phyloP scores from a whole-genome alignment of 306 rosid genomes.

The Ceratonia siliqua region DNA sequence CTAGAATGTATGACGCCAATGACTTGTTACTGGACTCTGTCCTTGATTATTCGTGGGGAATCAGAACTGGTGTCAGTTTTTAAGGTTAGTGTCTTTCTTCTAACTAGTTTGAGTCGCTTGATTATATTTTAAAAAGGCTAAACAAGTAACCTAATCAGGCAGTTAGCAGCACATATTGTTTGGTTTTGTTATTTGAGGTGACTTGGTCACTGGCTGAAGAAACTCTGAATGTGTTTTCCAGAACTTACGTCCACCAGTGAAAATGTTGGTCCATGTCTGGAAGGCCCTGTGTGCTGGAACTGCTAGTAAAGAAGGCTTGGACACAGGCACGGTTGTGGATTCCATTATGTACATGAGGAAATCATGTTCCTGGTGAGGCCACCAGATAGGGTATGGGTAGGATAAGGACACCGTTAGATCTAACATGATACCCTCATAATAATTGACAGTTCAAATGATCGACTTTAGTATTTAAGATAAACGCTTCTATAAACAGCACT shows the following conservation, averaged over 20 bases:
- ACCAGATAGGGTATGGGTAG: too few species aligned
- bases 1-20: constrained; percentile 85
- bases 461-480: too few species aligned
- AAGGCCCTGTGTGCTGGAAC: constrained; percentile 79
- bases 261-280: constrained; percentile 88
- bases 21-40: constrained; percentile 90
- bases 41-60: constrained; percentile 65
- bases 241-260: constrained; percentile 75
- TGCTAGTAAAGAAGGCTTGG: constrained; percentile 40
- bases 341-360: too few species aligned
- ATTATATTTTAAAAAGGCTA: too few species aligned
- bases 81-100: too few species aligned
- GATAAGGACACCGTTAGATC: too few species aligned
- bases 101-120: too few species aligned
- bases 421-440: too few species aligned
- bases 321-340: constrained; percentile 25
- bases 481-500: background rate
- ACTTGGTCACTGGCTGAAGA: background rate
- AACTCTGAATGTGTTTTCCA: constrained; percentile 39
- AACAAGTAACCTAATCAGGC: too few species aligned
- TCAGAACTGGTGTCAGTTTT: constrained; percentile 65
- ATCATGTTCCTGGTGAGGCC: too few species aligned
- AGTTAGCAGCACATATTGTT: background rate
- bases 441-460: too few species aligned
- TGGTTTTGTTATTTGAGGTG: background rate